phyloP scores from a whole-genome alignment of 2,329 filamentous ascomycete species.

The Fusarium austroafricanum region DNA sequence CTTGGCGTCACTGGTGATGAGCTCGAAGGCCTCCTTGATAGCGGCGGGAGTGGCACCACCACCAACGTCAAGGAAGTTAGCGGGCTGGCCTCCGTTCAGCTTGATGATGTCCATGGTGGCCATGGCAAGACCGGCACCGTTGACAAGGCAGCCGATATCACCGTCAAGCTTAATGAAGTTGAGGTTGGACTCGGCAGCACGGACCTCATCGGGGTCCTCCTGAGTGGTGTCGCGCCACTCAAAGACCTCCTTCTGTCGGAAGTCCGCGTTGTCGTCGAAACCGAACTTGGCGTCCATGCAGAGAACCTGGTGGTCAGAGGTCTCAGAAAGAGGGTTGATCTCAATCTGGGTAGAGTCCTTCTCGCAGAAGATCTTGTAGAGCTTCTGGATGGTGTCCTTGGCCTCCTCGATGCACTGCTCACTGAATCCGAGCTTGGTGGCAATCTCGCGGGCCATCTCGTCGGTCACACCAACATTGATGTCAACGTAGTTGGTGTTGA shows the following conservation, averaged over 20 bases:
- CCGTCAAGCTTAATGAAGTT: conserved; percentile 99
- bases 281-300: conserved; percentile 99
- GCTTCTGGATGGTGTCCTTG: conserved; percentile 96
- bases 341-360: conserved; percentile 99
- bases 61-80: conserved; percentile 99
- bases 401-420: conserved; percentile 97
- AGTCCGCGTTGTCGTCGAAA: conserved; percentile 99
- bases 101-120: conserved; percentile 99
- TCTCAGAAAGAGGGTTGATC: conserved; percentile 99
- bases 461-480: conserved; percentile 96
- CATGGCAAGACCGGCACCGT: conserved; percentile 99
- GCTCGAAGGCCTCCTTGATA: conserved; percentile 97
- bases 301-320: conserved; percentile 96
- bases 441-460: conserved; percentile 90
- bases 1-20: conserved; percentile 98
- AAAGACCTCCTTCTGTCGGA: conserved; percentile 97
- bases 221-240: conserved; percentile 92
- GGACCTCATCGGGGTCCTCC: conserved; percentile 97
- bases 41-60: conserved; percentile 96
- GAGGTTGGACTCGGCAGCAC: conserved; percentile 90
- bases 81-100: conserved; percentile 94
- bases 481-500: conserved; percentile 92
- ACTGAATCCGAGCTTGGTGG: conserved; percentile 93
- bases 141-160: conserved; percentile 99
- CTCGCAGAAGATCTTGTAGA: conserved; percentile 99